Evolutionary conservation across 139 green algal species (phyloP), one percentile per base, ranked within the genome.

Genomic region (Limnomonas spitsbergensis): DNA sequence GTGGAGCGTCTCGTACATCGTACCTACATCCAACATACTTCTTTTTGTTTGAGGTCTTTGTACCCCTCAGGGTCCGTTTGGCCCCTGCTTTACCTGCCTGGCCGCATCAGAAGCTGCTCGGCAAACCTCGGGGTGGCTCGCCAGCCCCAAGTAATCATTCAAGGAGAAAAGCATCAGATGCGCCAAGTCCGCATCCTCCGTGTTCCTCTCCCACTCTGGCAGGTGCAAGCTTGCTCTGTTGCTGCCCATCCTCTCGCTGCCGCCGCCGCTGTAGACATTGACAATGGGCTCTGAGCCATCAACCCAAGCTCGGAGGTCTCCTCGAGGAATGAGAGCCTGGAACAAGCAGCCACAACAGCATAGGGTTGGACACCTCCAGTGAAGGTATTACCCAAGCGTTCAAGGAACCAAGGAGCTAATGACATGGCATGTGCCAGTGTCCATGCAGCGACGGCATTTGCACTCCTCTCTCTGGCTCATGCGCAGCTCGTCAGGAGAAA

Each of bases 61-160:
- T n/a, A n/a, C n/a, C n/a, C n/a, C n/a, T n/a, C n/a, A n/a, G n/a
- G n/a, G n/a, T n/a, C n/a, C n/a, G n/a, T n/a, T n/a, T n/a, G n/a
- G n/a, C n/a, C n/a, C n/a, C n/a, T n/a, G 14, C 53, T 53, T 38
- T 32, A 83, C 78, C 75, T 81, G 38, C 2, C 78, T 1, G 1
- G 89, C 88, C 0, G 90, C 88, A 1, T 79, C 4, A 1, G 91
- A 84, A 1, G 88, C 87, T 29, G 93, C 92, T 4, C 39, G 9
- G 6, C 89, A 79, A 26, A 98, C 88, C 4, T 86, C 82, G 0
- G 89, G 88, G 85, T 99, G 94, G 0, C 83, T 86, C 14, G 90
- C 94, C 7, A 99, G 86, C 0, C 95, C 95, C 35, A 99, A 71
- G 78, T 99, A 99, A 78, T 99, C 95, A 78, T 99, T 99, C 14